These are phyloP conservation scores for Diaporthe batatas DNA, from an alignment of 2,329 filamentous ascomycete genomes.

Conservation along the genomic window DNA sequence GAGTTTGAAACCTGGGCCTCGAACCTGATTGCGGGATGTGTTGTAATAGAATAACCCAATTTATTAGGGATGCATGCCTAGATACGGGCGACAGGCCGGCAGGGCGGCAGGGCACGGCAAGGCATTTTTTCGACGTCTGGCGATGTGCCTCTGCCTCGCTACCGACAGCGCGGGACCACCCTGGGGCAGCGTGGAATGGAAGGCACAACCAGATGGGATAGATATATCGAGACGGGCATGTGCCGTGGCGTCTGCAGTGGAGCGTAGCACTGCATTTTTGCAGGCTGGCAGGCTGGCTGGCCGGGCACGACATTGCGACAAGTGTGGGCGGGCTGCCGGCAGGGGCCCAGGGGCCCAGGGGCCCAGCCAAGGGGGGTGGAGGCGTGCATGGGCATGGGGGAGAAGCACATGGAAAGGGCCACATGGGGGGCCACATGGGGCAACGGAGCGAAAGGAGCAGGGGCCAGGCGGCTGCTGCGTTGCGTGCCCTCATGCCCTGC, in stretches of 20 bases:
- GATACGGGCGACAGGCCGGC: no score
- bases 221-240: slow-evolving; percentile 15
- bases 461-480: neutral
- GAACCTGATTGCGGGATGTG: neutral
- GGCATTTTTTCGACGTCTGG: no score
- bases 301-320: neutral
- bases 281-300: no score
- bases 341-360: slow-evolving; percentile 10
- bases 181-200: neutral
- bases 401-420: neutral
- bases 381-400: neutral
- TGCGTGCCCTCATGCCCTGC: neutral
- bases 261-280: neutral
- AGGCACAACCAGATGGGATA: slow-evolving; percentile 8
- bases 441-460: no score
- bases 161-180: slow-evolving; percentile 26
- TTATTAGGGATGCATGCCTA: neutral
- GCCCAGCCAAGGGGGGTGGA: neutral
- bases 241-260: slow-evolving; percentile 15
- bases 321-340: neutral
- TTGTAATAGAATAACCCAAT: slow-evolving; percentile 8
- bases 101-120: no score
- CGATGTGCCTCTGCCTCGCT: slow-evolving; percentile 13
- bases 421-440: no score
- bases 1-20: slow-evolving; percentile 4